phyloP scores from a whole-genome alignment of 306 rosid genomes.

The Inga leiocalycina region DNA sequence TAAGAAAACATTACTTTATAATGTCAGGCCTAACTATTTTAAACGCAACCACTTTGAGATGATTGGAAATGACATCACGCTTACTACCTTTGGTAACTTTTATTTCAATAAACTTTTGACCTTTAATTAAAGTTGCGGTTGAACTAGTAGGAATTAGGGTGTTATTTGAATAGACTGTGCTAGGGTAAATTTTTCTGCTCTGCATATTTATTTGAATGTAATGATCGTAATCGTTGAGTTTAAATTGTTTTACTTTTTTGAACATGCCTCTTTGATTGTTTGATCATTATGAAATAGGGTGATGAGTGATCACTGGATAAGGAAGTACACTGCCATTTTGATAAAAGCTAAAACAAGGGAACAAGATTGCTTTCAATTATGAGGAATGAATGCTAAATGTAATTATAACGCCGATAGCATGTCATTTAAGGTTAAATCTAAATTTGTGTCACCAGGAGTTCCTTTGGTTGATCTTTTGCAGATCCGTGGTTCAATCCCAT shows the following conservation, averaged over 20 bases:
- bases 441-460: not conserved
- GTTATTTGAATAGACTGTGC: not conserved
- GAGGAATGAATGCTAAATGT: not conserved
- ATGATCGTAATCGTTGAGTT: conserved; percentile 20
- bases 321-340: not conserved
- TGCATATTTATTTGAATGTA: conserved; percentile 23
- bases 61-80: conserved; percentile 7
- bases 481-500: conserved; percentile 86
- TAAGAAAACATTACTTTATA: not conserved
- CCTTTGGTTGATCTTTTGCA: conserved; percentile 34
- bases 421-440: conserved; percentile 1
- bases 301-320: not conserved
- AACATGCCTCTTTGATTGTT: not conserved
- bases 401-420: not conserved
- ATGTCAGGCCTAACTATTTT: conserved; percentile 5
- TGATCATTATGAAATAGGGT: not conserved
- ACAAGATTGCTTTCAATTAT: not conserved
- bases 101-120: not conserved
- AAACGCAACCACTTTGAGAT: conserved; percentile 24
- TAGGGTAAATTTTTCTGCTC: not conserved
- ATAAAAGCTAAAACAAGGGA: not conserved
- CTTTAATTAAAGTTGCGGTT: conserved; percentile 12
- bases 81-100: conserved; percentile 25
- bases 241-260: conserved; percentile 6
- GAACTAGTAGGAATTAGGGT: conserved; percentile 1